Conservation (phyloP, 176 grass and related monocot species). For the Carex pumila region DNA sequence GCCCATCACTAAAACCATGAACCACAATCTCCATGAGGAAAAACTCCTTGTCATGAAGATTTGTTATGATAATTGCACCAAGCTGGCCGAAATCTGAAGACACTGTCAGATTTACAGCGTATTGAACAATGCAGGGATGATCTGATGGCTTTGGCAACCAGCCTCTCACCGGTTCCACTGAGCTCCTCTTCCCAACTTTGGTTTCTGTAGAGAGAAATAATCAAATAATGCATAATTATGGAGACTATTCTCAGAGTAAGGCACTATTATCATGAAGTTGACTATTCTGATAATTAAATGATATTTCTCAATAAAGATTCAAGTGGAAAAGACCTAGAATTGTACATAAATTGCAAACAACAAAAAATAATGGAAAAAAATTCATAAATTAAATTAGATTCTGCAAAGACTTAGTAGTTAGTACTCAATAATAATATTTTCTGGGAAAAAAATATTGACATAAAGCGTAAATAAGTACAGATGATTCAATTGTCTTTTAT, state of each 20-base stretch:
- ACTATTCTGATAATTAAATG: background rate
- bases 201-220: conserved; percentile 21
- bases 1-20: conserved; percentile 27
- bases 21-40: conserved; percentile 36
- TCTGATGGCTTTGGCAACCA: conserved; percentile 32
- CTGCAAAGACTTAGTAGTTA: background rate
- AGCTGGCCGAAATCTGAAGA: conserved; percentile 28
- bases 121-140: conserved; percentile 36
- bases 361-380: background rate
- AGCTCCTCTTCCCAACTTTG: conserved; percentile 31
- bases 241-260: background rate
- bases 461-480: background rate
- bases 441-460: background rate
- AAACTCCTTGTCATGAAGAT: conserved; percentile 47
- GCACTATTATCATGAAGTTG: too few relatives aligned
- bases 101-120: conserved; percentile 30
- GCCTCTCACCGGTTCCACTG: conserved; percentile 27
- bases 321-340: background rate
- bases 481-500: background rate
- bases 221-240: background rate
- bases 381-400: background rate
- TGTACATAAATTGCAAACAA: background rate
- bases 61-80: conserved; percentile 31
- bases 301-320: background rate
- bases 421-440: background rate